A percentile compares a stretch with the other conserved stretches of the same genome.
phyloP scores from a whole-genome alignment of 2,329 filamentous ascomycete genomes.

The Botrytis medusae region DNA sequence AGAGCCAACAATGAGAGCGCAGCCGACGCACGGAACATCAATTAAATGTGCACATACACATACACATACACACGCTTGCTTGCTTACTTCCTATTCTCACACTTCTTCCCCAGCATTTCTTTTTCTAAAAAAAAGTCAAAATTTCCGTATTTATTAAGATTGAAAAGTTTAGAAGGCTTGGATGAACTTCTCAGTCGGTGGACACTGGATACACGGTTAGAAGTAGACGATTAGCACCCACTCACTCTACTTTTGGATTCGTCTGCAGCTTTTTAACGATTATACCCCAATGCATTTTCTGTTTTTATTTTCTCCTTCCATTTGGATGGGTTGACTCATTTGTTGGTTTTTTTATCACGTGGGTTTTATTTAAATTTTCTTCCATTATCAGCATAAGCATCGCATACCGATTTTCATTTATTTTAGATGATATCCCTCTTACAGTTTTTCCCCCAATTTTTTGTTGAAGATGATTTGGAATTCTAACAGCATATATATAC shows the following conservation, averaged over 20 bases:
- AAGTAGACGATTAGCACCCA: constrained; percentile 10
- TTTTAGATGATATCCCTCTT: not conserved
- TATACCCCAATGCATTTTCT: constrained; percentile 18
- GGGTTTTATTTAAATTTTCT: not conserved
- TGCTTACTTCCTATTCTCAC: not conserved
- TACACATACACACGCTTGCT: not conserved
- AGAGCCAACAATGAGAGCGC: constrained; percentile 9
- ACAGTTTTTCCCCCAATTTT: not conserved
- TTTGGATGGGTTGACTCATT: not conserved
- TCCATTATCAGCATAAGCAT: not conserved
- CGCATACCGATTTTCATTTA: not conserved
- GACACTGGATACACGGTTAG: constrained; percentile 10
- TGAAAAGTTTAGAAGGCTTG: constrained; percentile 12
- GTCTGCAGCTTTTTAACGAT: constrained; percentile 16
- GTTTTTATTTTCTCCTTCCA: not conserved
- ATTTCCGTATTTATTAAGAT: not conserved
- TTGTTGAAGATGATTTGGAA: constrained; percentile 8
- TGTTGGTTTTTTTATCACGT: not conserved
- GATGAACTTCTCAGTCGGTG: constrained; percentile 11
- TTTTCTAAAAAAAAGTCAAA: not conserved
- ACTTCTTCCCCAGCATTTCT: not conserved
- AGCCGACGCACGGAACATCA: not conserved
- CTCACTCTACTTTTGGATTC: constrained; percentile 10
- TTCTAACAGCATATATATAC: not conserved
- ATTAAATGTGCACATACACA: not conserved